Conservation (phyloP, 805 yeast species). For the Yueomyces sinensis region DNA sequence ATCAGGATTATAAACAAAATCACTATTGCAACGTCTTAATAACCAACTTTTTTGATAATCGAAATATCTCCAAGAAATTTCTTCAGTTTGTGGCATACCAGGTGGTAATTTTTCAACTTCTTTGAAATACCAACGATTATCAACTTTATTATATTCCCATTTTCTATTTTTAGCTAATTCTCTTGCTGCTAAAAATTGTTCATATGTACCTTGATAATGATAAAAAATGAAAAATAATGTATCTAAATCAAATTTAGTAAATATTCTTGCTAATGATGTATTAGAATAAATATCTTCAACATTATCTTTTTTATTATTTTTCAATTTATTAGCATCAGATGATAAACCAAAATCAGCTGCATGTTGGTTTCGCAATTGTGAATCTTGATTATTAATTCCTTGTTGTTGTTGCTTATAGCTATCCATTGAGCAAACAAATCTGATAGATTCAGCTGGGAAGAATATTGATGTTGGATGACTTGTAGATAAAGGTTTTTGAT, state of each 20-base stretch:
- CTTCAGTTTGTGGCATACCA: conserved; percentile 42
- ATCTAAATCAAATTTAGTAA: conserved; percentile 68
- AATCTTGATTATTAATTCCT: neutral
- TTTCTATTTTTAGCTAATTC: conserved; percentile 63
- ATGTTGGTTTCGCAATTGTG: conserved; percentile 46
- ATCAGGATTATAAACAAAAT: conserved; percentile 28
- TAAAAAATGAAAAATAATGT: conserved; percentile 89
- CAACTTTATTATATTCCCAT: conserved; percentile 49
- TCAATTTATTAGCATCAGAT: neutral
- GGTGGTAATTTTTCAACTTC: conserved; percentile 72
- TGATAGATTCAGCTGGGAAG: conserved; percentile 48
- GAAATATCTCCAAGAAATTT: conserved; percentile 60
- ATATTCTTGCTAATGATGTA: conserved; percentile 39
- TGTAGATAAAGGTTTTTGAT: conserved; percentile 55
- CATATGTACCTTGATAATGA: conserved; percentile 58
- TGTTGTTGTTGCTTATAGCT: conserved; percentile 1
- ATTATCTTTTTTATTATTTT: conserved; percentile 1
- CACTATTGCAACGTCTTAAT: conserved; percentile 33
- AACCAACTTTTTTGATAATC: conserved; percentile 67
- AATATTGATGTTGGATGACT: conserved; percentile 85
- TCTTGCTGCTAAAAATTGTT: conserved; percentile 65
- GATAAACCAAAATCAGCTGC: conserved; percentile 5
- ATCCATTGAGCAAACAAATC: conserved; percentile 19
- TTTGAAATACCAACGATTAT: conserved; percentile 37
- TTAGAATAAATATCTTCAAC: conserved; percentile 20